These are phyloP conservation scores for Podospora conica DNA, from an alignment of 495 filamentous ascomycete species.

Conservation along the genomic window DNA sequence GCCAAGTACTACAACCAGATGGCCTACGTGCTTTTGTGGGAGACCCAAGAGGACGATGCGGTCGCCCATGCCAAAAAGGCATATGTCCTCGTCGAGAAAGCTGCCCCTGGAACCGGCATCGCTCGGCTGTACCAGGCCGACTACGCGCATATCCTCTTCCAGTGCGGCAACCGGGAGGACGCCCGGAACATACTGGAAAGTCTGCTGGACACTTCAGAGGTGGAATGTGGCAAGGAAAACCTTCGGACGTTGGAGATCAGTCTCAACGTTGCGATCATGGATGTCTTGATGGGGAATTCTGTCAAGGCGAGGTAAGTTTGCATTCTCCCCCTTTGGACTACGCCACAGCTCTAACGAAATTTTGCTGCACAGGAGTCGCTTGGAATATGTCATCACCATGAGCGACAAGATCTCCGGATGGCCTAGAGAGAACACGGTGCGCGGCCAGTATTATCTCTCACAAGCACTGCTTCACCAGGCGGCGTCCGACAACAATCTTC, in stretches of 20 bases:
- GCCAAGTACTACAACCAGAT: background rate
- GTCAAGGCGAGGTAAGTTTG: background rate
- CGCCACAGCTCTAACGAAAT: background rate
- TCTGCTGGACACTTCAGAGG: background rate
- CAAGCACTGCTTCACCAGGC: background rate
- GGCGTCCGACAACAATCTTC: background rate
- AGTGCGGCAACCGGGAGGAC: background rate
- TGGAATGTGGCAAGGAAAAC: background rate
- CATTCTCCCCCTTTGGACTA: background rate
- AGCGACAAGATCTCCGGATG: background rate
- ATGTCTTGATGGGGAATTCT: background rate
- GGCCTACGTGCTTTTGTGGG: background rate
- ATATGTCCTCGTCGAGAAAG: background rate
- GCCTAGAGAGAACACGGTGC: background rate
- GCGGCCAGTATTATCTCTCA: background rate
- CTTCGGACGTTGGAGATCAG: background rate
- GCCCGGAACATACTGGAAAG: background rate
- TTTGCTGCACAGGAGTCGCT: background rate
- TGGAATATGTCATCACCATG: too few relatives aligned
- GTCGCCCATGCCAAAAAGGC: background rate
- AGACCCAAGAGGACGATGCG: background rate
- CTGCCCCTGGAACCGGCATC: background rate
- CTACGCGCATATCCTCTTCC: background rate
- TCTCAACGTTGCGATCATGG: background rate
- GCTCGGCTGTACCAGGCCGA: background rate